These are phyloP conservation scores for Ceratonia siliqua DNA, from an alignment of 306 rosid genomes.

Conservation along the genomic window DNA sequence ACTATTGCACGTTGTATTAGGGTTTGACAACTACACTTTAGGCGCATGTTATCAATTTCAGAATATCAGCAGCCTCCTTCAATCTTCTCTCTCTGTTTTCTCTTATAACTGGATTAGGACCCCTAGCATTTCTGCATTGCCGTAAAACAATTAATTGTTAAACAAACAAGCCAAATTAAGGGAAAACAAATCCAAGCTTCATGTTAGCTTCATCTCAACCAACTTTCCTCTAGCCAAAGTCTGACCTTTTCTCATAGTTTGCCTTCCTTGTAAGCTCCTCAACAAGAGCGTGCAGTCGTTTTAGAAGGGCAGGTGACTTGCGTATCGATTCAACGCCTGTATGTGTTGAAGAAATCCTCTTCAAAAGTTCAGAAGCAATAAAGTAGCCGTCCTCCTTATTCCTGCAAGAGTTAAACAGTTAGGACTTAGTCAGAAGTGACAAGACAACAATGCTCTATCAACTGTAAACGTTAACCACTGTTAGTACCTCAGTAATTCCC, in stretches of 20 bases:
- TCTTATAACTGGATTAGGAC: slow-evolving; percentile 41
- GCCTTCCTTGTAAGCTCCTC: slow-evolving; percentile 68
- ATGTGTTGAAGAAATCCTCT: slow-evolving; percentile 59
- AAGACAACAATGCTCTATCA: slow-evolving; percentile 3
- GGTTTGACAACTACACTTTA: slow-evolving; percentile 1
- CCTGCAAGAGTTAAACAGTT: slow-evolving; percentile 49
- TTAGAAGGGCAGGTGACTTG: slow-evolving; percentile 61
- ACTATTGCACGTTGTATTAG: not conserved
- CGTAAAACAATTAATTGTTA: not conserved
- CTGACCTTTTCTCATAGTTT: slow-evolving; percentile 66
- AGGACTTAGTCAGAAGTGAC: not conserved
- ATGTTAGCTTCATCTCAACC: not conserved
- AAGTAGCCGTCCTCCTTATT: slow-evolving; percentile 85
- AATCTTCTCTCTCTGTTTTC: slow-evolving; percentile 65
- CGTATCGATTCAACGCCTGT: slow-evolving; percentile 60
- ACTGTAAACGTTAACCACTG: not conserved
- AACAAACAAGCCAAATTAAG: not conserved
- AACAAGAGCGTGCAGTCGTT: slow-evolving; percentile 68
- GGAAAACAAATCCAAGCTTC: not conserved
- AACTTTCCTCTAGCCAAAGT: not conserved
- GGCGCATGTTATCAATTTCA: slow-evolving; percentile 47
- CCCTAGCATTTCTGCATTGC: slow-evolving; percentile 57
- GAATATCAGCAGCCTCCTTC: slow-evolving; percentile 69
- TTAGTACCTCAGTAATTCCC: slow-evolving; percentile 70
- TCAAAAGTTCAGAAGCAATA: slow-evolving; percentile 72